A percentile compares a stretch with the other conserved stretches of the same genome.
Evolutionary conservation across 2,329 filamentous ascomycete species (phyloP).

Genomic region (Pseudogymnoascus sp.): DNA sequence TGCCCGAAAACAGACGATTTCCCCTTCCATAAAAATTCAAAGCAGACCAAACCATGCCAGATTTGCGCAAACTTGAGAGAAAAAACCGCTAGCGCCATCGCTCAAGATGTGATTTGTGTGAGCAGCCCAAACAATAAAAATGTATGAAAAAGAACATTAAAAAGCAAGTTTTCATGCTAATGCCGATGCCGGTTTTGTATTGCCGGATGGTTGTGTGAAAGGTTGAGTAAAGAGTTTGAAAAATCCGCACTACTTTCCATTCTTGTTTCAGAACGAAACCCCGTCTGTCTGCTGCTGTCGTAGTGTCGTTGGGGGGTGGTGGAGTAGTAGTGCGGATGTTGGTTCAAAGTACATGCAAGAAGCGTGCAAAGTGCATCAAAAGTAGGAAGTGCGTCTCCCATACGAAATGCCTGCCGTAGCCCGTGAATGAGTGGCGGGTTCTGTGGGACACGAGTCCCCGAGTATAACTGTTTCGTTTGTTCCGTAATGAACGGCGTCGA

Average conservation of each 20-base stretch:
- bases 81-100: not conserved
- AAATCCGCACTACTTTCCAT: not conserved
- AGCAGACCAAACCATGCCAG: not conserved
- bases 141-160: not conserved
- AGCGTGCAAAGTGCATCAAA: constrained; percentile 3
- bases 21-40: not conserved
- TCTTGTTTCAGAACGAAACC: not conserved
- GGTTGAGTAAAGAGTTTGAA: constrained; percentile 4
- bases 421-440: constrained; percentile 1
- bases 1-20: not conserved
- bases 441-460: not conserved
- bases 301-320: not conserved
- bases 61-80: not conserved
- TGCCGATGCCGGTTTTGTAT: constrained; percentile 3
- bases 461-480: not conserved
- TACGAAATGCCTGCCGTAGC: constrained; percentile 5
- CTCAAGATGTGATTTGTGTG: constrained; percentile 1
- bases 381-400: not conserved
- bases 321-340: not conserved
- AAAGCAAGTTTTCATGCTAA: constrained; percentile 8
- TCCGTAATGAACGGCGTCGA: not conserved
- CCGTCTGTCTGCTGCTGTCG: not conserved
- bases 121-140: not conserved
- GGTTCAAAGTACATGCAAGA: constrained; percentile 7
- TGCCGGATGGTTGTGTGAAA: not conserved